phyloP scores from a whole-genome alignment of 306 rosid genomes.

The Dalbergia oliveri region DNA sequence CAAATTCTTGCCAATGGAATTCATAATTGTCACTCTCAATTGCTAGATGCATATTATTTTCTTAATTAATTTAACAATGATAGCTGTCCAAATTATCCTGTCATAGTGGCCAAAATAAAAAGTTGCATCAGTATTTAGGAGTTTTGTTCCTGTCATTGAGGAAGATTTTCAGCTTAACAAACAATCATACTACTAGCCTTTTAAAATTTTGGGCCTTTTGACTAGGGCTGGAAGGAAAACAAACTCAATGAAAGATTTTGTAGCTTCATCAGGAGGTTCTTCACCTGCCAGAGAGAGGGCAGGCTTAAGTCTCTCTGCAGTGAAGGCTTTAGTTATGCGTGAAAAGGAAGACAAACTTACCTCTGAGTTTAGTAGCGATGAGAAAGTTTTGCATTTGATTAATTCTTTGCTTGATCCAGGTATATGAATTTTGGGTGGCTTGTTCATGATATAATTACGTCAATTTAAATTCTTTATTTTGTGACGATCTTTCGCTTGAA shows the following conservation, averaged over 20 bases:
- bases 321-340: conserved; percentile 84
- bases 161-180: conserved; percentile 29
- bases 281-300: conserved; percentile 79
- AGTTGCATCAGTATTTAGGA: not conserved
- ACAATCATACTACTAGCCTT: conserved; percentile 23
- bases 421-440: conserved; percentile 54
- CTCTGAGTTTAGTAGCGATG: conserved; percentile 64
- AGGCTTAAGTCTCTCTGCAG: conserved; percentile 76
- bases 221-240: conserved; percentile 84
- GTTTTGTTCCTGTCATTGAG: conserved; percentile 35
- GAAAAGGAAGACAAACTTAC: conserved; percentile 80
- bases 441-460: conserved; percentile 29
- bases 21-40: conserved; percentile 5
- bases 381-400: conserved; percentile 69
- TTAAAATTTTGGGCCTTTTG: conserved; percentile 50
- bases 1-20: conserved; percentile 13
- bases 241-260: conserved; percentile 82
- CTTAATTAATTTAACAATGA: conserved; percentile 1
- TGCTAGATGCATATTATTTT: not conserved
- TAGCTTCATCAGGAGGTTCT: conserved; percentile 67
- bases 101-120: conserved; percentile 30
- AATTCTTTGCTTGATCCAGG: conserved; percentile 81
- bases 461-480: conserved; percentile 43
- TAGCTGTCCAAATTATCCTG: conserved; percentile 37
- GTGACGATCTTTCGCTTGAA: conserved; percentile 61